Evolutionary conservation across 352 stramenopile species (phyloP), one percentile per base, ranked within the genome.

Genomic region (Phytophthora pistaciae): DNA sequence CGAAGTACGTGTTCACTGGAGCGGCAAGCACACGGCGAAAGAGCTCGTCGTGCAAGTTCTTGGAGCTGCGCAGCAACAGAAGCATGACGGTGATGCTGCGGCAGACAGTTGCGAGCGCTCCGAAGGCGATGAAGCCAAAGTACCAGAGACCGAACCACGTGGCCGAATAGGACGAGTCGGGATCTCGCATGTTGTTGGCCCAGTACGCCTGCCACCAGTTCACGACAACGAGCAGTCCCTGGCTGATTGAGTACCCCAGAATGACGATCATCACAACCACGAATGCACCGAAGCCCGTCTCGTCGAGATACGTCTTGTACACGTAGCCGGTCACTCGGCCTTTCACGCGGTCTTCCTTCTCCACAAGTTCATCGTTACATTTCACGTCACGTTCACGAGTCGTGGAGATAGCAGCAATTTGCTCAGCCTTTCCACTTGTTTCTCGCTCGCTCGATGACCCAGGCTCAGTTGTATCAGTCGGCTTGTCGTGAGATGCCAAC

Each of bases 1-100:
- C 82, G 27, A 90, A 91, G 55, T 85, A 90, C 16, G 25, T 62
- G n/a, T 68, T 86, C 18, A 91, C 56, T 9, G 79, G 77, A 3
- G 83, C 82, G 3, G 38, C 36, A 3, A 91, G 65, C 10, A 90
- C 80, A 13, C 78, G 72, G 8, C 67, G 66, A 57, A 85, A 84
- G 31, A 80, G 66, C 18, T 80, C 67, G 18, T 78, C 52, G 48
- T 85, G 78, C 9, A 84, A 33, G 29, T 69, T 80, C 16, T 54
- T 70, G 0, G 72, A 76, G 60, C 72, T 76, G 6, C 69, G 75
- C 0, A 85, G 44, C 23, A 66, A 64, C 54, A 71, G 21, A 16
- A 74, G 42, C 52, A 81, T 68, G 10, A 83, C 36, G 0, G 69
- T n/a, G 9, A 83, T 33, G n/a, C 62, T 59, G 5, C 75, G 73